Percentiles rank a stretch among this genome's conserved stretches.
These are phyloP conservation scores for Lasiosphaeria ovina DNA, from an alignment of 495 filamentous ascomycete species.

Conservation along the genomic window DNA sequence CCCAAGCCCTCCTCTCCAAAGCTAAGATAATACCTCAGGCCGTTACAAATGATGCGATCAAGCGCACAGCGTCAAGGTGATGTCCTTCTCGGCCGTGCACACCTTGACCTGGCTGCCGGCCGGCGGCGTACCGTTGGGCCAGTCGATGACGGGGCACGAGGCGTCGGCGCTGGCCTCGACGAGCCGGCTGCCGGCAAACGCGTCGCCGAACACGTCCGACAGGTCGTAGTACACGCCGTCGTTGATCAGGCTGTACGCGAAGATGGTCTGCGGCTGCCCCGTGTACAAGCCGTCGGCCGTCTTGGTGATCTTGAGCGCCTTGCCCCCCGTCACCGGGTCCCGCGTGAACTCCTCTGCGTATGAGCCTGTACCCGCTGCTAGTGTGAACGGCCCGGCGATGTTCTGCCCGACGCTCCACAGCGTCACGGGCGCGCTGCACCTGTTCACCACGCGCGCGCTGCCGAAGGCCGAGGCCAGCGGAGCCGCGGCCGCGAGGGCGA, in stretches of 20 bases:
- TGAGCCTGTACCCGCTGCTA: conserved; percentile 34
- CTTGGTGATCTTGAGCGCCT: conserved; percentile 55
- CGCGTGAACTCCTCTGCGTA: conserved; percentile 45
- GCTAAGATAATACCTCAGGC: no score
- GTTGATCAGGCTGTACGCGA: conserved; percentile 53
- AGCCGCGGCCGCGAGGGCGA: conserved; percentile 25
- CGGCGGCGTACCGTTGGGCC: conserved; percentile 48
- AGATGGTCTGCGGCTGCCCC: conserved; percentile 52
- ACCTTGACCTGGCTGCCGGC: conserved; percentile 53
- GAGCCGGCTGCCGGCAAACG: conserved; percentile 49
- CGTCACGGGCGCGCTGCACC: conserved; percentile 47
- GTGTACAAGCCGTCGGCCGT: conserved; percentile 51
- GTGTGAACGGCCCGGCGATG: conserved; percentile 40
- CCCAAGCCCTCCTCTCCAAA: no score
- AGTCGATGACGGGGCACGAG: conserved; percentile 48
- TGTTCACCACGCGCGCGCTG: conserved; percentile 52
- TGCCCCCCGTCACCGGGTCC: conserved; percentile 53
- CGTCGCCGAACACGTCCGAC: conserved; percentile 54
- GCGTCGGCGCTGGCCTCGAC: conserved; percentile 38
- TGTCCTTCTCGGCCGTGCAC: conserved; percentile 38
- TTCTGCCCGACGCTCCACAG: conserved; percentile 55
- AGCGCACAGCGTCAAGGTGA: conserved; percentile 31
- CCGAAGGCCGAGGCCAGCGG: conserved; percentile 42
- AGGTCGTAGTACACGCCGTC: conserved; percentile 55
- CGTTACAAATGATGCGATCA: background rate